Conservation (phyloP, 2,329 filamentous ascomycete species). For the Dryadomyces sulphureus region DNA sequence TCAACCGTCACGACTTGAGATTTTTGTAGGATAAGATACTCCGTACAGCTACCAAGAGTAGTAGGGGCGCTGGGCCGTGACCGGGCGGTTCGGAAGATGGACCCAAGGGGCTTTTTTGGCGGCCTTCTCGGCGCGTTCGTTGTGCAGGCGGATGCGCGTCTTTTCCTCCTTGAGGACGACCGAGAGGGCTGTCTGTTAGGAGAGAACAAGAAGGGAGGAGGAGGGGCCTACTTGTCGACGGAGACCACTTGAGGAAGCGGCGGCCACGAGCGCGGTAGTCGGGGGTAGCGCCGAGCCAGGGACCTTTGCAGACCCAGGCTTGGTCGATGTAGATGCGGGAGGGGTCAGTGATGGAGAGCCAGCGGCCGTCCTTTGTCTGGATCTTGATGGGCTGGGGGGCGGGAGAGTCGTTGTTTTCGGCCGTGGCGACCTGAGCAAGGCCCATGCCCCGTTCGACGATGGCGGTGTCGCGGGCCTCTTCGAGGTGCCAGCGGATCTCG, state of each 20-base stretch:
- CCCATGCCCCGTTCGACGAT: conserved; percentile 77
- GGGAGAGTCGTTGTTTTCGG: conserved; percentile 14
- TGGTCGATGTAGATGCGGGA: conserved; percentile 82
- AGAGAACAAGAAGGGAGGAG: conserved; percentile 1
- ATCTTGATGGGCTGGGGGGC: conserved; percentile 33
- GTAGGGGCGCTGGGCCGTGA: conserved; percentile 75
- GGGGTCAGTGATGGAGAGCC: conserved; percentile 55
- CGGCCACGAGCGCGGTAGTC: conserved; percentile 67
- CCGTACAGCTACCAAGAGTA: conserved; percentile 66
- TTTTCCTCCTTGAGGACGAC: conserved; percentile 87
- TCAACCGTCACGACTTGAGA: not conserved
- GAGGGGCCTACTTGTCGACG: conserved; percentile 44
- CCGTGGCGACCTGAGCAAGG: conserved; percentile 27
- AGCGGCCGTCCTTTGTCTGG: conserved; percentile 59
- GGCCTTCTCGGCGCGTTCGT: conserved; percentile 65
- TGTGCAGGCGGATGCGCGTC: conserved; percentile 66
- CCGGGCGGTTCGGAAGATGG: conserved; percentile 70
- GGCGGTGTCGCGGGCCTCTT: conserved; percentile 69
- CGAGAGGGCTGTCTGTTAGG: conserved; percentile 43
- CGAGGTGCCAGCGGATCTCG: conserved; percentile 65
- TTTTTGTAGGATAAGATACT: not conserved
- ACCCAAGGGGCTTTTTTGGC: conserved; percentile 68
- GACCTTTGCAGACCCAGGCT: conserved; percentile 72
- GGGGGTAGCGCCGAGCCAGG: conserved; percentile 37
- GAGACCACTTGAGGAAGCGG: conserved; percentile 42